Percentiles rank a stretch among this genome's conserved stretches.
These are phyloP conservation scores for Geotrichum restrictum DNA, from an alignment of 1,139 yeast species.

Conservation along the genomic window DNA sequence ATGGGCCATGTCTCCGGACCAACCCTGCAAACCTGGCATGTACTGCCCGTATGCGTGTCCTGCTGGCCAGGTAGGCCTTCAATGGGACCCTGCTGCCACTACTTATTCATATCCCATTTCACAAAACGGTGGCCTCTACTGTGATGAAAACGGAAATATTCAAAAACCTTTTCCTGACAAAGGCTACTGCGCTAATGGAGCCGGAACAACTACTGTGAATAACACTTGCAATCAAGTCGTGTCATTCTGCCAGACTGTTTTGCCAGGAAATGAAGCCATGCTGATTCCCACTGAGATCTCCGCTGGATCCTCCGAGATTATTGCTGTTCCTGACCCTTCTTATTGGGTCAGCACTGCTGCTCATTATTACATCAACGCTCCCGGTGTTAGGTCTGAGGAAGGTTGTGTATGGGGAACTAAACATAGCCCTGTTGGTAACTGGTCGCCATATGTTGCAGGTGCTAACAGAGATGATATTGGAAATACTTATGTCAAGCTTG, in stretches of 20 bases:
- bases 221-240: constrained; percentile 51
- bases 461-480: constrained; percentile 69
- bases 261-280: constrained; percentile 94
- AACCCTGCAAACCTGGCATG: constrained; percentile 63
- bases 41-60: constrained; percentile 90
- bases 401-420: constrained; percentile 84
- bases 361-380: constrained; percentile 81
- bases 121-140: constrained; percentile 74
- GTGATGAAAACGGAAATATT: constrained; percentile 64
- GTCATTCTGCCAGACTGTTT: constrained; percentile 87
- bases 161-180: constrained; percentile 58
- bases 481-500: constrained; percentile 74
- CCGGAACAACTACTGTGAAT: constrained; percentile 61
- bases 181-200: constrained; percentile 67
- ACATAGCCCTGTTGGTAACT: constrained; percentile 69
- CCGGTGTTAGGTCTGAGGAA: constrained; percentile 71
- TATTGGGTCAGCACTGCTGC: constrained; percentile 65
- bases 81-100: constrained; percentile 64
- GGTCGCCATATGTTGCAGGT: constrained; percentile 93
- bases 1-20: constrained; percentile 85
- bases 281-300: constrained; percentile 72
- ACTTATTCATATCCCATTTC: constrained; percentile 83
- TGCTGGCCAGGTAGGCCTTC: constrained; percentile 76
- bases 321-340: constrained; percentile 81
- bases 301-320: constrained; percentile 45